Percentiles rank a stretch among this genome's conserved stretches.
These are phyloP conservation scores for Paecilomyces formosus DNA, from an alignment of 2,329 filamentous ascomycete genomes.

Conservation along the genomic window DNA sequence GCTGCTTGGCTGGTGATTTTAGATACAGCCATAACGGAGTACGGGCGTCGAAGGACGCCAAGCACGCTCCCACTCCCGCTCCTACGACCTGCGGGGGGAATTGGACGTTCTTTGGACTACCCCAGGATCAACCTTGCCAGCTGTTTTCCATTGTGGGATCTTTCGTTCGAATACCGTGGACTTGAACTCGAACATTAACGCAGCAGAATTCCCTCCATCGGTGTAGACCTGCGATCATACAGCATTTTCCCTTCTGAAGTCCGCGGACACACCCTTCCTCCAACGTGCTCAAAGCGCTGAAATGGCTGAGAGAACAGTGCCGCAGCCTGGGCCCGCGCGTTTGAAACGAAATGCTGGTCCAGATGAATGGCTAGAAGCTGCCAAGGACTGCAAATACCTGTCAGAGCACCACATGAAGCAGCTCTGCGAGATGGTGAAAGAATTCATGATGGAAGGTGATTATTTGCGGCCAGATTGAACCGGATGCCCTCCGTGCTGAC, in stretches of 20 bases:
- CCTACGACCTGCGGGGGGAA: slow-evolving; percentile 4
- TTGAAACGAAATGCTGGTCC: slow-evolving; percentile 75
- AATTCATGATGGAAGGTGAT: slow-evolving; percentile 94
- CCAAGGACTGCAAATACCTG: slow-evolving; percentile 94
- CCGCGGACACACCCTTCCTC: slow-evolving; percentile 10
- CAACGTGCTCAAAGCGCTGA: slow-evolving; percentile 7
- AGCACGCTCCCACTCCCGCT: slow-evolving; percentile 4
- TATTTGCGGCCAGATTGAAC: slow-evolving; percentile 3
- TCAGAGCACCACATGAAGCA: slow-evolving; percentile 98
- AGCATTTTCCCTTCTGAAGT: neutral
- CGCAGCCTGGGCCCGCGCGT: slow-evolving; percentile 84
- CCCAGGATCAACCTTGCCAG: neutral
- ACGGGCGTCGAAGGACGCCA: slow-evolving; percentile 9
- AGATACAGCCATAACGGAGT: slow-evolving; percentile 1
- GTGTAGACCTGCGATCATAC: neutral
- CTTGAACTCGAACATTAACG: neutral
- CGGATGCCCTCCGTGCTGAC: slow-evolving; percentile 8
- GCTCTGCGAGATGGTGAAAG: slow-evolving; percentile 97
- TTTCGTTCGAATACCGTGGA: neutral
- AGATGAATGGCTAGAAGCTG: slow-evolving; percentile 94
- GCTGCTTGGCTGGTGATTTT: neutral
- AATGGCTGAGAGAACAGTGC: slow-evolving; percentile 53
- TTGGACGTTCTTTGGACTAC: neutral
- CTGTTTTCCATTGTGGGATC: neutral
- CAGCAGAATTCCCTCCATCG: neutral